phyloP scores from a whole-genome alignment of 164 flowering plant genomes.

The Santalum album region DNA sequence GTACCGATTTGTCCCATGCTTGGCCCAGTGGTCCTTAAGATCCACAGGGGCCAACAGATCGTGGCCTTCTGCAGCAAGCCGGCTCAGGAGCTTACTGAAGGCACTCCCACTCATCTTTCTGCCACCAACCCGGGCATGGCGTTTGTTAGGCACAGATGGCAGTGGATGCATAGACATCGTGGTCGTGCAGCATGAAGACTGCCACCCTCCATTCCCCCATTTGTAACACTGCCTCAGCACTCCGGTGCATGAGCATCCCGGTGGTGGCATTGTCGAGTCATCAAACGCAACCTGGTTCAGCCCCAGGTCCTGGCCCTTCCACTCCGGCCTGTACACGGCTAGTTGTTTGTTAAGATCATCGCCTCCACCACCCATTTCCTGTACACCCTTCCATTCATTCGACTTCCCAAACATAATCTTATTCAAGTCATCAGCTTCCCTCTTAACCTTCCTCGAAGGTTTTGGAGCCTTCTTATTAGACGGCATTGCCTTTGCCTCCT shows the following conservation, averaged over 20 bases:
- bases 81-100: constrained; percentile 50
- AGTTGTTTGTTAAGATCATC: constrained; percentile 36
- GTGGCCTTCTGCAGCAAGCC: constrained; percentile 62
- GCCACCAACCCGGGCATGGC: constrained; percentile 70
- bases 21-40: constrained; percentile 73
- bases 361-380: constrained; percentile 21
- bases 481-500: constrained; percentile 33
- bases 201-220: constrained; percentile 89
- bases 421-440: constrained; percentile 47
- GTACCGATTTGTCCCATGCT: constrained; percentile 74
- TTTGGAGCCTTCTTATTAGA: constrained; percentile 33
- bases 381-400: constrained; percentile 39
- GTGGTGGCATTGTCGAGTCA: constrained; percentile 64
- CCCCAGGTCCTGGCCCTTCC: constrained; percentile 71
- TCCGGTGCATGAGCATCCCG: constrained; percentile 74
- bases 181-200: constrained; percentile 74
- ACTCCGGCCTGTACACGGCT: constrained; percentile 43
- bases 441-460: constrained; percentile 34
- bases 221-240: constrained; percentile 58
- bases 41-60: constrained; percentile 55
- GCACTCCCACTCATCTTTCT: constrained; percentile 79
- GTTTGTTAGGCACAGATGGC: constrained; percentile 62
- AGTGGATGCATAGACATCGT: constrained; percentile 60
- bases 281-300: constrained; percentile 63
- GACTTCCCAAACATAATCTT: constrained; percentile 35